A percentile compares a stretch with the other conserved stretches of the same genome.
Conservation (phyloP, 2,329 filamentous ascomycete genomes). For the Aspergillus pseudoglaucus region DNA sequence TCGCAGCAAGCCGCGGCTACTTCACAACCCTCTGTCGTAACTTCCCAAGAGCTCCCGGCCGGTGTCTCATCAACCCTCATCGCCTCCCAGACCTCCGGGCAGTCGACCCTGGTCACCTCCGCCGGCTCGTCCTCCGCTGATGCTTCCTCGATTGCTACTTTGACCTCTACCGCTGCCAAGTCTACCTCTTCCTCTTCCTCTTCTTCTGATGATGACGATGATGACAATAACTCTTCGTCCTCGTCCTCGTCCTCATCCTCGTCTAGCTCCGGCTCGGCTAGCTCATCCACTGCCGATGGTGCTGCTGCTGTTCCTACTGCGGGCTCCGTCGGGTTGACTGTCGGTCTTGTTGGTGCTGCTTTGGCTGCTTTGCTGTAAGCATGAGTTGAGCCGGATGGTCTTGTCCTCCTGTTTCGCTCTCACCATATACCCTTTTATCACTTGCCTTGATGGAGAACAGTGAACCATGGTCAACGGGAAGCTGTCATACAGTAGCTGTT, state of each 20-base stretch:
- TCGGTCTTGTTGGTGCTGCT: slow-evolving; percentile 37
- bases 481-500: no score
- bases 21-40: slow-evolving; percentile 28
- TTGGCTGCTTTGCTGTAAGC: slow-evolving; percentile 39
- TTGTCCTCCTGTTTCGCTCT: neutral
- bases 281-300: slow-evolving; percentile 20
- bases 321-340: slow-evolving; percentile 29
- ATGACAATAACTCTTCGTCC: no score
- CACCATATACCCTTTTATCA: neutral
- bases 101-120: slow-evolving; percentile 19
- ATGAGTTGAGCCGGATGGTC: neutral
- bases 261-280: slow-evolving; percentile 9
- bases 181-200: slow-evolving; percentile 14
- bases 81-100: slow-evolving; percentile 14
- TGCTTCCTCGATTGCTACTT: slow-evolving; percentile 10
- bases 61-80: slow-evolving; percentile 23
- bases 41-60: slow-evolving; percentile 35
- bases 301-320: slow-evolving; percentile 32
- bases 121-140: slow-evolving; percentile 12
- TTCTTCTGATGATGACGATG: slow-evolving; percentile 11
- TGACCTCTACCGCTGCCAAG: slow-evolving; percentile 18
- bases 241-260: slow-evolving; percentile 12
- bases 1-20: slow-evolving; percentile 30
- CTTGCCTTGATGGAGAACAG: neutral
- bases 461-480: neutral